phyloP scores from a whole-genome alignment of 78 protist genomes.

The Monocercomonoides exilis region DNA sequence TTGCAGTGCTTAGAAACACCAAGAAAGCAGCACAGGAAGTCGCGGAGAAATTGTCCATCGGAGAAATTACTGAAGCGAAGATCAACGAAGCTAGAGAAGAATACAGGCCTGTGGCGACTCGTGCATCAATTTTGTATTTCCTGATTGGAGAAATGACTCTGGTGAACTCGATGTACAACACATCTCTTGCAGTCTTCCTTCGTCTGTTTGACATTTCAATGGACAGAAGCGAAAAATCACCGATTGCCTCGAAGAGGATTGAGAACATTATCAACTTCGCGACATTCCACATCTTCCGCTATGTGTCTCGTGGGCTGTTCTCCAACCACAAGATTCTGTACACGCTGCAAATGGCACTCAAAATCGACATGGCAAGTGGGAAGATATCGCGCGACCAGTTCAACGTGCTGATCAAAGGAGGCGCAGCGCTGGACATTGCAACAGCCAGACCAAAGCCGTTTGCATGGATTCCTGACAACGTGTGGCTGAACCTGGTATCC shows the following conservation, averaged over 20 bases:
- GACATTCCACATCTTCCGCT: conserved; percentile 37
- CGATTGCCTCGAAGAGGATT: conserved; percentile 49
- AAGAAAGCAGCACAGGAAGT: conserved; percentile 59
- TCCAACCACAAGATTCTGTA: conserved; percentile 54
- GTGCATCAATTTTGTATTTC: conserved; percentile 74
- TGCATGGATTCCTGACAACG: conserved; percentile 50
- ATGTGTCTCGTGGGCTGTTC: conserved; percentile 58
- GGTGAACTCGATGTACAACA: conserved; percentile 73
- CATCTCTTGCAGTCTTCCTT: conserved; percentile 66
- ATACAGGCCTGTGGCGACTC: conserved; percentile 71
- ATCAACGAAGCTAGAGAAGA: conserved; percentile 62
- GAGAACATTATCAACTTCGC: conserved; percentile 46
- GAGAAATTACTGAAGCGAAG: conserved; percentile 44
- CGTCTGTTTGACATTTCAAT: conserved; percentile 52
- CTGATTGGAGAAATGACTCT: conserved; percentile 59
- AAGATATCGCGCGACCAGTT: conserved; percentile 20
- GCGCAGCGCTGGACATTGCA: conserved; percentile 53
- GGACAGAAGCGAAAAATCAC: conserved; percentile 23
- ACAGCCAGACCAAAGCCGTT: conserved; percentile 32
- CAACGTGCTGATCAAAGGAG: conserved; percentile 49
- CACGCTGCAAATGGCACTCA: conserved; percentile 55
- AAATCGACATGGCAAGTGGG: conserved; percentile 26
- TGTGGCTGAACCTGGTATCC: conserved; percentile 57
- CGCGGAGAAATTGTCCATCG: conserved; percentile 31
- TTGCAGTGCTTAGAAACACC: conserved; percentile 56